Percentiles rank a stretch among this genome's conserved stretches.
These are phyloP conservation scores for Saccharomycodes ludwigii DNA, from an alignment of 805 yeast species.

Conservation along the genomic window DNA sequence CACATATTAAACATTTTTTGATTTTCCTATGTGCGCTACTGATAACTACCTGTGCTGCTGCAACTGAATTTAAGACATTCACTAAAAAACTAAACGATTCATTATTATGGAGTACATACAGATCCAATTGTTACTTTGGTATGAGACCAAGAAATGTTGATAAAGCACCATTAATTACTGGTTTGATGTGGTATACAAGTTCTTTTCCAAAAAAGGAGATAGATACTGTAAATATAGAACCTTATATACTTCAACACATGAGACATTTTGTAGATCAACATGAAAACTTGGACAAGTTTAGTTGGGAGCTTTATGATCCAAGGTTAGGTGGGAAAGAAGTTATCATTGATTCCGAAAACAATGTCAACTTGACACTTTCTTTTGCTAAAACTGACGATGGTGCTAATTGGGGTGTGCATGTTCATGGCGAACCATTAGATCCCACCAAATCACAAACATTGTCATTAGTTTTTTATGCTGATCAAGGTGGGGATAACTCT, in stretches of 20 bases:
- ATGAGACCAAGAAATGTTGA: constrained; percentile 50
- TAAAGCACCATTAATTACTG: constrained; percentile 56
- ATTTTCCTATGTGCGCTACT: too few species aligned
- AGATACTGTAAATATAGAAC: too few species aligned
- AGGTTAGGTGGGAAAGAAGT: constrained; percentile 75
- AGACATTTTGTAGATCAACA: constrained; percentile 70
- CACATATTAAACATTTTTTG: too few species aligned
- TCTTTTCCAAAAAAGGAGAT: too few species aligned
- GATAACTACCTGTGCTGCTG: too few species aligned
- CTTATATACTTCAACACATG: too few species aligned
- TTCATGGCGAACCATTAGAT: constrained; percentile 50
- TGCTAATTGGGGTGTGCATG: constrained; percentile 69
- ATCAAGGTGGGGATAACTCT: constrained; percentile 32
- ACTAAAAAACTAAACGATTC: constrained; percentile 29
- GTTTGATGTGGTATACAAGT: too few species aligned
- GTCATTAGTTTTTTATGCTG: constrained; percentile 68
- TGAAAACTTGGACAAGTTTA: constrained; percentile 61
- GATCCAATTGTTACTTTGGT: constrained; percentile 80
- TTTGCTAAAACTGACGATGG: constrained; percentile 64
- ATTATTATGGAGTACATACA: constrained; percentile 84
- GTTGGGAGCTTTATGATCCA: constrained; percentile 86
- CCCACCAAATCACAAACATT: constrained; percentile 38
- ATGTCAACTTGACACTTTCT: constrained; percentile 51
- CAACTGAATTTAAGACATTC: constrained; percentile 18
- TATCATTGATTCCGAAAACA: constrained; percentile 54